Evolutionary conservation across 106 monocot species (phyloP).

Genomic region (Chionographis japonica): DNA sequence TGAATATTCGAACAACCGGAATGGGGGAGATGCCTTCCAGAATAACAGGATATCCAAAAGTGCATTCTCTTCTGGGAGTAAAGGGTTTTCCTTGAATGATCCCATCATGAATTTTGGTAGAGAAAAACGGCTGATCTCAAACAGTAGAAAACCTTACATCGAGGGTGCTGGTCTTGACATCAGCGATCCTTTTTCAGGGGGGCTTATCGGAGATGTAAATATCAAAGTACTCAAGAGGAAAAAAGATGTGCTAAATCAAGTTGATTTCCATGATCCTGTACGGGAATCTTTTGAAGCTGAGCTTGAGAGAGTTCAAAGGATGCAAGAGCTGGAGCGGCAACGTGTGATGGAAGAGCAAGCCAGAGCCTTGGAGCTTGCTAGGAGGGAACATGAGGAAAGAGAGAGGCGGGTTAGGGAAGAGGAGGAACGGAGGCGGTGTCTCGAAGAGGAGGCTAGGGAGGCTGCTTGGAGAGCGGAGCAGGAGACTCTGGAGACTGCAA

Average conservation of each 20-base stretch:
- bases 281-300: constrained; percentile 97
- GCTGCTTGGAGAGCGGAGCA: constrained; percentile 79
- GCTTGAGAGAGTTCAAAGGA: constrained; percentile 74
- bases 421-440: constrained; percentile 49
- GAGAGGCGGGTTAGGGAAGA: constrained; percentile 74
- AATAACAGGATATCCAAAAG: constrained; percentile 28
- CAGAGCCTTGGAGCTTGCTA: constrained; percentile 58
- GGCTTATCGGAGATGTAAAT: constrained; percentile 41
- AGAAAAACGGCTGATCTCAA: constrained; percentile 40
- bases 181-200: constrained; percentile 37
- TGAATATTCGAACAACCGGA: constrained; percentile 38
- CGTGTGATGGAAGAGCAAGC: constrained; percentile 70
- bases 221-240: constrained; percentile 62
- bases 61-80: constrained; percentile 35
- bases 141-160: constrained; percentile 27
- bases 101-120: constrained; percentile 33
- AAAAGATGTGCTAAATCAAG: constrained; percentile 49
- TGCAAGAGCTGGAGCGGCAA: constrained; percentile 84
- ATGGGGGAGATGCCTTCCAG: constrained; percentile 35
- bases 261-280: constrained; percentile 73
- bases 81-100: constrained; percentile 42
- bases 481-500: constrained; percentile 65
- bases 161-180: constrained; percentile 50
- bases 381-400: constrained; percentile 89
- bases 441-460: constrained; percentile 83